Percentiles rank a stretch among this genome's conserved stretches.
Evolutionary conservation across 345 rosid species (phyloP).

Genomic region (Carallia pectinifolia): DNA sequence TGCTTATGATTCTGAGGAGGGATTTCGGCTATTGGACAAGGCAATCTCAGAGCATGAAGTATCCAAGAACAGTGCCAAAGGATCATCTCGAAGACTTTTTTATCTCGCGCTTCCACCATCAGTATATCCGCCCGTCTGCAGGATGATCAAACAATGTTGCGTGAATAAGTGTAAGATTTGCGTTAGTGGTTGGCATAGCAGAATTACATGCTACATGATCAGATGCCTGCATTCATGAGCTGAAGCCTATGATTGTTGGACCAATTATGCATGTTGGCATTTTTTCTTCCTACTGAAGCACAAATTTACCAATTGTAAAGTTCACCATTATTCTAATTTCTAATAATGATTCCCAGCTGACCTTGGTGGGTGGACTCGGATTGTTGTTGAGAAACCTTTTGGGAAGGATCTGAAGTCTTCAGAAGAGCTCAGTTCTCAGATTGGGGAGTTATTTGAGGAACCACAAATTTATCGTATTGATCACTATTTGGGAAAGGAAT

Average conservation of each 20-base stretch:
- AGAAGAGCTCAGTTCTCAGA: conserved; percentile 78
- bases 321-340: background rate
- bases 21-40: conserved; percentile 71
- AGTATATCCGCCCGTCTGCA: conserved; percentile 88
- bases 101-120: conserved; percentile 97
- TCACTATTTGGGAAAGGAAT: conserved; percentile 93
- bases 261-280: conserved; percentile 10
- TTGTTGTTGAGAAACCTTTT: conserved; percentile 96
- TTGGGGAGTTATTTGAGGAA: conserved; percentile 88
- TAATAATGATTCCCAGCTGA: conserved; percentile 49
- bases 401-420: conserved; percentile 87
- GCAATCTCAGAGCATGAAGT: conserved; percentile 69
- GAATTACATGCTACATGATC: background rate
- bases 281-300: background rate
- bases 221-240: background rate
- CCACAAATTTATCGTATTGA: conserved; percentile 91
- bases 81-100: conserved; percentile 83
- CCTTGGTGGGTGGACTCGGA: conserved; percentile 95
- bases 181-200: background rate
- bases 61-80: conserved; percentile 60
- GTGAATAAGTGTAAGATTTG: conserved; percentile 76
- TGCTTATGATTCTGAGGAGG: conserved; percentile 77
- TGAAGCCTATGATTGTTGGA: background rate
- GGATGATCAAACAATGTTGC: conserved; percentile 80
- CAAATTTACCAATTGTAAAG: background rate